These are phyloP conservation scores for Copromyces sp. DNA, from an alignment of 495 filamentous ascomycete species.

Conservation along the genomic window DNA sequence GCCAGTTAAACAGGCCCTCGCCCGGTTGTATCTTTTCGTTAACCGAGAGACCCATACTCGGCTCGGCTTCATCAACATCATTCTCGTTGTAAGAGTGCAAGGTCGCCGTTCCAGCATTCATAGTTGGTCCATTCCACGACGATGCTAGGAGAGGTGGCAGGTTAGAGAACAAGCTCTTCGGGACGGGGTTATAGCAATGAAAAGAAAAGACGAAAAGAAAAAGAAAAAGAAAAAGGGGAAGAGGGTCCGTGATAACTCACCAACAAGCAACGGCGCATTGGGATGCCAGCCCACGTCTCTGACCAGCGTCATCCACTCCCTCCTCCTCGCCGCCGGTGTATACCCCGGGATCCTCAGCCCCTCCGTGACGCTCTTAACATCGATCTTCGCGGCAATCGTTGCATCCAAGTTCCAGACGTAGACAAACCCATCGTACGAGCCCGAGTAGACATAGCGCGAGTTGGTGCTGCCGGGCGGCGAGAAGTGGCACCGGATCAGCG, in stretches of 20 bases:
- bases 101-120: conserved; percentile 61
- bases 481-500: conserved; percentile 92
- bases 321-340: neutral
- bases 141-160: conserved; percentile 44
- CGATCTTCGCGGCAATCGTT: conserved; percentile 68
- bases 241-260: conserved; percentile 34
- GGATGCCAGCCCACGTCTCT: conserved; percentile 96
- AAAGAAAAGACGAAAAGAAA: no score
- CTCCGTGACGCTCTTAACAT: conserved; percentile 59
- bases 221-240: neutral
- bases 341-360: conserved; percentile 2
- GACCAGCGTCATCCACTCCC: conserved; percentile 67
- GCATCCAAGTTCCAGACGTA: conserved; percentile 93
- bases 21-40: conserved; percentile 34
- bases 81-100: conserved; percentile 67
- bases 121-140: conserved; percentile 65
- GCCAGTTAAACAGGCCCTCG: neutral
- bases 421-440: conserved; percentile 77
- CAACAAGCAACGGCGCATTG: conserved; percentile 75
- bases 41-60: conserved; percentile 45
- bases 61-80: conserved; percentile 54
- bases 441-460: conserved; percentile 86
- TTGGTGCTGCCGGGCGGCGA: conserved; percentile 81
- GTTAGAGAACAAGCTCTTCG: neutral
- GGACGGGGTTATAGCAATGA: neutral